Evolutionary conservation across 78 protist species (phyloP).

Genomic region (Planoprotostelium fungivorum): DNA sequence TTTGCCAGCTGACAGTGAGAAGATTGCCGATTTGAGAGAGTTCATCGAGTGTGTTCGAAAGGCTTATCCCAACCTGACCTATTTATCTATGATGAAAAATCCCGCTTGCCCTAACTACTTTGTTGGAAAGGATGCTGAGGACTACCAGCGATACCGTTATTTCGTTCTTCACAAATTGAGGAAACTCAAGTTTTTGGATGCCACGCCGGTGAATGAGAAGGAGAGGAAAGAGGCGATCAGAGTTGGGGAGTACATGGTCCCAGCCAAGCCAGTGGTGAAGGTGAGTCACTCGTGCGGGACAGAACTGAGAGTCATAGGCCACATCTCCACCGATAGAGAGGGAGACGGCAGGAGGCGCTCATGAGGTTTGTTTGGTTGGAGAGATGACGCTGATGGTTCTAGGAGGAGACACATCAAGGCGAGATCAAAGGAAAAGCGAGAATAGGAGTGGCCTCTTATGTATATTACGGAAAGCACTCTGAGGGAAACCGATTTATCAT

Average conservation of each 20-base stretch:
- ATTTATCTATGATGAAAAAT: constrained; percentile 55
- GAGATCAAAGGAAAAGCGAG: constrained; percentile 46
- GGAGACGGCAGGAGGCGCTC: not conserved
- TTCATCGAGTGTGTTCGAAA: constrained; percentile 54
- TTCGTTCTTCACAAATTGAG: constrained; percentile 36
- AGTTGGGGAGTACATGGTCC: constrained; percentile 27
- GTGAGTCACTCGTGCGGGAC: not conserved
- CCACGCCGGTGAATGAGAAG: constrained; percentile 36
- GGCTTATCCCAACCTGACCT: constrained; percentile 57
- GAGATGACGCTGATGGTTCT: not conserved
- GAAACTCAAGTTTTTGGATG: constrained; percentile 58
- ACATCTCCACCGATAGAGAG: not conserved
- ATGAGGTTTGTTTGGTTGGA: too few relatives aligned
- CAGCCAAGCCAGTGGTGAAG: constrained; percentile 18
- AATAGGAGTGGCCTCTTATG: constrained; percentile 40
- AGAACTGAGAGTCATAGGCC: too few relatives aligned
- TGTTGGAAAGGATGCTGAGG: constrained; percentile 32
- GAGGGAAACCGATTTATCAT: constrained; percentile 76
- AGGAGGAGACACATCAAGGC: not conserved
- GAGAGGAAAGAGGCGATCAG: constrained; percentile 53
- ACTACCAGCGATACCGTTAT: constrained; percentile 53
- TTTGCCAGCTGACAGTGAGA: not conserved
- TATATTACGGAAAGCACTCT: constrained; percentile 69
- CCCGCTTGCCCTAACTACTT: constrained; percentile 60
- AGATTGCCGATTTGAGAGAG: constrained; percentile 47